Conservation (phyloP, 179 eudicot genomes). For the Corrigiola litoralis region DNA sequence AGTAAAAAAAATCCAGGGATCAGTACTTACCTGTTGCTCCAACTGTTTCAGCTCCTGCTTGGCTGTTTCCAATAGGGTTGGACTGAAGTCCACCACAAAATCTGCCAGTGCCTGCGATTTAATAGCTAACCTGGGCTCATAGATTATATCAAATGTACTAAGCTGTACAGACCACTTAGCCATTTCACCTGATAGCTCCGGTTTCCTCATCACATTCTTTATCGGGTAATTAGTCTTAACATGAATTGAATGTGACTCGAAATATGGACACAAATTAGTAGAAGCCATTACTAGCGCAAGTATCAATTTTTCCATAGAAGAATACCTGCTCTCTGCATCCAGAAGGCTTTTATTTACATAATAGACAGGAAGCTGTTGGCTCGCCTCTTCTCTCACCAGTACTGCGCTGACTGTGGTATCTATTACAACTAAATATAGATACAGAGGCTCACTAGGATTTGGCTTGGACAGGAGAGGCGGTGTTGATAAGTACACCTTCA, state of each 20-base stretch:
- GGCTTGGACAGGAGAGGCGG: too few relatives aligned
- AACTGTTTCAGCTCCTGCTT: background rate
- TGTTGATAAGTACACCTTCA: too few relatives aligned
- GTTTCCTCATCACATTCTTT: background rate
- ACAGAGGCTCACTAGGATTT: background rate
- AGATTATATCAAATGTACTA: background rate
- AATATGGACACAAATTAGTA: background rate
- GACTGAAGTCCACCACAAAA: background rate
- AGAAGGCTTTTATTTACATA: background rate
- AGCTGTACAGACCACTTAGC: background rate
- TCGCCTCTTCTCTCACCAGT: background rate
- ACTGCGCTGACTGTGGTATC: background rate
- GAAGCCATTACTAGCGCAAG: background rate
- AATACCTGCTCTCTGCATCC: background rate
- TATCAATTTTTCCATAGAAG: background rate
- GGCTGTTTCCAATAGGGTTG: background rate
- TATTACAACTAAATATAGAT: background rate
- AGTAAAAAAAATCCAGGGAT: background rate
- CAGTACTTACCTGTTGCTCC: background rate
- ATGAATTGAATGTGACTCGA: background rate
- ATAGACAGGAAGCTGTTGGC: background rate
- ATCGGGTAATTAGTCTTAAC: background rate
- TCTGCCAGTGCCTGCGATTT: background rate
- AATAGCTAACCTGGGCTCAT: too few relatives aligned
- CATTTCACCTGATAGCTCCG: background rate